Evolutionary conservation across 2,329 filamentous ascomycete genomes (phyloP), one percentile per base, ranked within the genome.

Genomic region (Exserohilum turcica): DNA sequence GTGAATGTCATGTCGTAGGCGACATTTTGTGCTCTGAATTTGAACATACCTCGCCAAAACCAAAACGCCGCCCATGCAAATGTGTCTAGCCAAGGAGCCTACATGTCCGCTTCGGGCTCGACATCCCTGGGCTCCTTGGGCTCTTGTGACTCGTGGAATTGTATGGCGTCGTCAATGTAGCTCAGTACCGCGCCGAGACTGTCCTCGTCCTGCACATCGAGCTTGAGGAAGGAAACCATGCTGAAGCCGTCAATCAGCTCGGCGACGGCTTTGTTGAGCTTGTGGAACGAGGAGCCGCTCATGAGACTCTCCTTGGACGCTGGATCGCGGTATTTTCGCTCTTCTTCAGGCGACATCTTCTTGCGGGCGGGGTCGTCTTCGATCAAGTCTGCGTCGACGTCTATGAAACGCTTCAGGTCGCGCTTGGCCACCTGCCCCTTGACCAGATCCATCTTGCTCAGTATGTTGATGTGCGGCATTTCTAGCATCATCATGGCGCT

Each of bases 401-500:
- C 91, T 51, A 96, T 79, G 71, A 96, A 99, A 18, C 91, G 84
- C 78, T 95, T 95, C 55, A 99, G 74, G 65, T 97, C 92, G 74
- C 89, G 89, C 75, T 91, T 91, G 53, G 87, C 87, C 21, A 97
- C 84, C 75, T 94, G 90, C 33, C 90, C 91, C 73, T 94, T 94
- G 62, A 97, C 86, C 56, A 97, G 84, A 73, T 99, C 94, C 92
- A 97, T 97, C 79, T 99, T 99, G 71, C 89, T 95, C 50, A 99
- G 79, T 56, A 99, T 89, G 73, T 99, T 99, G 71, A 99, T 86
- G 72, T 99, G 94, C 4, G 94, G 94, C 60, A 97, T 86, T 77
- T 97, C 94, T 59, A 99, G 84, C 91, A 97, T 94, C 68, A 99
- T 86, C 94, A 99, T 99, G 60, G 94, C 92, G 68, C 90, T 95